Percentiles rank a stretch among this genome's conserved stretches.
Evolutionary conservation across 805 yeast species (phyloP).

Genomic region (Torulaspora maleeae): DNA sequence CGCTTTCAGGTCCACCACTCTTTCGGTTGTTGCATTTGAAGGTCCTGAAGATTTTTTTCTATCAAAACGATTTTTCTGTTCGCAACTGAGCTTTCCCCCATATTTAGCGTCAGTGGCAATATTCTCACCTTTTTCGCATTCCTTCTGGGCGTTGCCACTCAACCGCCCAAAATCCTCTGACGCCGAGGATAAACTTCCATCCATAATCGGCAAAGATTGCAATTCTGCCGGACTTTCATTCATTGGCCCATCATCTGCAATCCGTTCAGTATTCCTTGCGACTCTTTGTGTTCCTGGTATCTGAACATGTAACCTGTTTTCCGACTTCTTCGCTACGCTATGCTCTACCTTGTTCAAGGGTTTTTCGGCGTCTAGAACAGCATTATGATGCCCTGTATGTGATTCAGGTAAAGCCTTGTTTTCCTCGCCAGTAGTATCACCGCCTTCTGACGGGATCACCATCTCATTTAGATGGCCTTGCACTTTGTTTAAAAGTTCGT

Average conservation of each 20-base stretch:
- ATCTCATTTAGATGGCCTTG: not conserved
- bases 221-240: not conserved
- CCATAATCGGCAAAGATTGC: not conserved
- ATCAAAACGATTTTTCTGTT: no score
- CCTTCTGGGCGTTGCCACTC: no score
- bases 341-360: not conserved
- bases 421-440: not conserved
- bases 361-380: not conserved
- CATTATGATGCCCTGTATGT: not conserved
- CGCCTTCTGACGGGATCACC: not conserved
- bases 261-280: not conserved
- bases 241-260: not conserved
- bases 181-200: no score
- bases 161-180: no score
- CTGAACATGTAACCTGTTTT: not conserved
- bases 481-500: not conserved
- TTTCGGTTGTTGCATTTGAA: not conserved
- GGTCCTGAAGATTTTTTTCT: no score
- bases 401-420: not conserved
- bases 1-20: not conserved
- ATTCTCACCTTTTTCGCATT: no score
- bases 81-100: no score
- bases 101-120: no score
- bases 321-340: not conserved
- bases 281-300: not conserved